Evolutionary conservation across 345 rosid genomes (phyloP).

Genomic region (Excoecaria agallocha): DNA sequence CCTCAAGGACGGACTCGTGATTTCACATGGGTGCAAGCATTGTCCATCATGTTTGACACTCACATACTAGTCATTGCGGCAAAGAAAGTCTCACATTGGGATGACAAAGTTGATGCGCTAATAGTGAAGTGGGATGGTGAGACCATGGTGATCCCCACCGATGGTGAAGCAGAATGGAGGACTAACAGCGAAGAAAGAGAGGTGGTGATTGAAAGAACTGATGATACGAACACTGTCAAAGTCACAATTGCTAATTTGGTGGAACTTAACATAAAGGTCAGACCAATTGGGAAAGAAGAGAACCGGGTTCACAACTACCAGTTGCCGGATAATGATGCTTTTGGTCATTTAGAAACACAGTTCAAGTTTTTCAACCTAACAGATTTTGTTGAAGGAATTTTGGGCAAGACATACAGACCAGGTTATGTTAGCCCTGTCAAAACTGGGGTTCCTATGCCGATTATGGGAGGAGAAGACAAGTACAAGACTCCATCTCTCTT

Average conservation of each 20-base stretch:
- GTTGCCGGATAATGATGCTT: constrained; percentile 49
- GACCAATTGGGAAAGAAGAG: constrained; percentile 57
- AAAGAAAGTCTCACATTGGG: constrained; percentile 52
- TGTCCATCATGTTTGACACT: constrained; percentile 61
- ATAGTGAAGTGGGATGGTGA: constrained; percentile 49
- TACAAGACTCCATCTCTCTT: constrained; percentile 54
- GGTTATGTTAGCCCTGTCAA: constrained; percentile 57
- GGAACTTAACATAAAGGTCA: constrained; percentile 46
- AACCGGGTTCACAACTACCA: constrained; percentile 57
- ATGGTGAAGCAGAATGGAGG: constrained; percentile 69
- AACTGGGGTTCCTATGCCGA: constrained; percentile 68
- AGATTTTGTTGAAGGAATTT: constrained; percentile 59
- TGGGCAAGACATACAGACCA: constrained; percentile 68
- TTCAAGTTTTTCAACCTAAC: constrained; percentile 47
- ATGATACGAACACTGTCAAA: constrained; percentile 41
- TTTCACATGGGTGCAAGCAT: constrained; percentile 89
- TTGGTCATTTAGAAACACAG: constrained; percentile 72
- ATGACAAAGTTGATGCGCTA: constrained; percentile 55
- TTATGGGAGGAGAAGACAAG: constrained; percentile 70
- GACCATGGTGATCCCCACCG: constrained; percentile 52
- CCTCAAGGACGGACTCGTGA: constrained; percentile 76
- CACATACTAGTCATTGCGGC: constrained; percentile 69
- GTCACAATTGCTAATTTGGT: constrained; percentile 43
- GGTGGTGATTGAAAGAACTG: constrained; percentile 56
- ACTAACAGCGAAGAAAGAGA: constrained; percentile 33